Base-by-base conservation (phyloP, 805 yeast species). In the Suhomyces canberraensis region DNA sequence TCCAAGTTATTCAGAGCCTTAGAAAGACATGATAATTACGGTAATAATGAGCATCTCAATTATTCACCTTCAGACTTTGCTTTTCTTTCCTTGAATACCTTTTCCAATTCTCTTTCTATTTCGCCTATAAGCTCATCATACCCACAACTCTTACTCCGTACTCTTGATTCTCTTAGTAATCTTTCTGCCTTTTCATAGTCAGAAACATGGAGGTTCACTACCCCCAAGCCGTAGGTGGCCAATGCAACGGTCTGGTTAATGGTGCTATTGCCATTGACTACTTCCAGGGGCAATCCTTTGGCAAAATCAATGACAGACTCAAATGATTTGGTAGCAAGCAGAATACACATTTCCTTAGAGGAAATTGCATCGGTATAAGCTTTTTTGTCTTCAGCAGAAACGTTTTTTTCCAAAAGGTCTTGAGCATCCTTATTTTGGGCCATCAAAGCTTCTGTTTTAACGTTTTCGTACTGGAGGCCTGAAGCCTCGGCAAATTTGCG, bases 221-320 rank as follows among this genome's bases (percentile, higher is more conserved):
- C 95, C 2, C 96, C 98, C 27, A 86, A 66, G 0, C 96, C 95
- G 53, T 84, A 90, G 0, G 88, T 78, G 0, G 95, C 79, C 54
- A 90, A 67, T 0, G 95, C 93, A 28, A 84, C 78, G 1, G 84
- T 78, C 44, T 84, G 87, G 21, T 76, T 72, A 9, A 83, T 60
- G 4, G 36, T 28, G n/a, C 28, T 26, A 30, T 54, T 51, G 18
- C 42, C 37, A n/a, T 40, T 36, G 19, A 48, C 44, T 13, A 49
- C 40, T 13, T 60, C 58, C 33, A 44, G 46, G 16, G 67, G 60
- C 29, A 66, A 44, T 11, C 52, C 42, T 36, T 57, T 63, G n/a
- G 66, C 54, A 21, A 52, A 58, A 29, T 44, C 53, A 16, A 64
- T 47, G 27, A 66, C 71, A 6, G 65, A 55, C 36, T 64, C 64